Conservation (phyloP, 169 alveolate genomes). For the Babesia sp. region DNA sequence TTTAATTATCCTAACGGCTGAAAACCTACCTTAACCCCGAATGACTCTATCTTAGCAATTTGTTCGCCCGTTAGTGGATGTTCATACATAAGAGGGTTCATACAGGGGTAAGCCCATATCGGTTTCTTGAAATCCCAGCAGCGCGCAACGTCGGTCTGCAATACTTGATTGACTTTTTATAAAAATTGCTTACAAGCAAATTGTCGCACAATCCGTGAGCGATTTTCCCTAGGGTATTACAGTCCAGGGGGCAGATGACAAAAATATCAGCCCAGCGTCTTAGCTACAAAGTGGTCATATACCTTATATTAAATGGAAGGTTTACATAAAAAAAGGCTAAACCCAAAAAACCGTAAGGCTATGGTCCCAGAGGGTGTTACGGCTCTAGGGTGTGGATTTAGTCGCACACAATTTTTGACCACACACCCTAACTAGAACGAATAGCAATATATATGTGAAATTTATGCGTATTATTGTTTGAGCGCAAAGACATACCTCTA, state of each 20-base stretch:
- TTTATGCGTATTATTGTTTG: no score
- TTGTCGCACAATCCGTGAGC: conserved; percentile 91
- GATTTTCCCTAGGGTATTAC: conserved; percentile 91
- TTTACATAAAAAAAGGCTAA: no score
- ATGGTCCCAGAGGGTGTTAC: no score
- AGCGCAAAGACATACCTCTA: conserved; percentile 40
- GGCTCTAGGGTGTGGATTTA: no score
- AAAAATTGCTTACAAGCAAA: conserved; percentile 72
- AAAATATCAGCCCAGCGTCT: conserved; percentile 89
- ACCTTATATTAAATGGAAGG: no score
- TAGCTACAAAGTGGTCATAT: conserved; percentile 81
- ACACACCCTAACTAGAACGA: no score
- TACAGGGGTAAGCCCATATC: conserved; percentile 90
- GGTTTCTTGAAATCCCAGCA: conserved; percentile 90
- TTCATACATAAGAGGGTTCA: conserved; percentile 92
- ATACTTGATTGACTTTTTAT: neutral
- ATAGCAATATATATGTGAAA: no score
- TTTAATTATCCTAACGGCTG: no score
- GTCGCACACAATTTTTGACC: no score
- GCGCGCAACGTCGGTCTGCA: conserved; percentile 87
- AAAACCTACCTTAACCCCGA: conserved; percentile 61
- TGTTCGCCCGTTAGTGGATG: conserved; percentile 87
- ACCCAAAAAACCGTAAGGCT: no score
- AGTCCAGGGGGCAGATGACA: conserved; percentile 90
- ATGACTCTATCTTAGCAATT: conserved; percentile 66